These are phyloP conservation scores for Amesomyces nigricolor DNA, from an alignment of 2,329 filamentous ascomycete species.

Conservation along the genomic window DNA sequence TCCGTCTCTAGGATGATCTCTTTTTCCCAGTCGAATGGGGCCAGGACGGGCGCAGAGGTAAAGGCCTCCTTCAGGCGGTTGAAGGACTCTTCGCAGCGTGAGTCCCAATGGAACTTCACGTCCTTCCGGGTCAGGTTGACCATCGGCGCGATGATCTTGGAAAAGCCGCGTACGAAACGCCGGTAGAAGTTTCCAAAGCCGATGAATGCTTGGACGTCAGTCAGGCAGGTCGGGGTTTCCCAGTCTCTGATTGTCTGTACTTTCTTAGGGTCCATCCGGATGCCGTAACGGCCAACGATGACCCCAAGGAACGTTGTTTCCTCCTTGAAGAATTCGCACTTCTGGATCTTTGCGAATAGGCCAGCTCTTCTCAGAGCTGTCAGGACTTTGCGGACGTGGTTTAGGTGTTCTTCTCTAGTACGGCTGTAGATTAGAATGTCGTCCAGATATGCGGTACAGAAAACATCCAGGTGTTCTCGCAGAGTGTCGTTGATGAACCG, in stretches of 20 bases:
- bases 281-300: background rate
- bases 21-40: background rate
- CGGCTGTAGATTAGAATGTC: constrained; percentile 11
- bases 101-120: background rate
- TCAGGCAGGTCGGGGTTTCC: background rate
- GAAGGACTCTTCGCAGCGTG: background rate
- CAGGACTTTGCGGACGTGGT: background rate
- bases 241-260: background rate
- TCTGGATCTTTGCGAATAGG: background rate
- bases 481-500: constrained; percentile 13
- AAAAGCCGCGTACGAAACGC: background rate
- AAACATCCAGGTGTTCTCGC: background rate
- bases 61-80: background rate
- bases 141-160: background rate
- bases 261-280: background rate
- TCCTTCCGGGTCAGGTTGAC: background rate
- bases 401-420: background rate
- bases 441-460: constrained; percentile 14
- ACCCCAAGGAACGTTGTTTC: background rate
- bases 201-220: background rate
- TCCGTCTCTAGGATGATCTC: background rate
- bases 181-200: constrained; percentile 9
- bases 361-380: background rate
- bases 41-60: background rate
- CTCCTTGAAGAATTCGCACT: background rate